A percentile compares a stretch with the other conserved stretches of the same genome.
phyloP scores from a whole-genome alignment of 352 stramenopile genomes.

The Albugo laibachii region DNA sequence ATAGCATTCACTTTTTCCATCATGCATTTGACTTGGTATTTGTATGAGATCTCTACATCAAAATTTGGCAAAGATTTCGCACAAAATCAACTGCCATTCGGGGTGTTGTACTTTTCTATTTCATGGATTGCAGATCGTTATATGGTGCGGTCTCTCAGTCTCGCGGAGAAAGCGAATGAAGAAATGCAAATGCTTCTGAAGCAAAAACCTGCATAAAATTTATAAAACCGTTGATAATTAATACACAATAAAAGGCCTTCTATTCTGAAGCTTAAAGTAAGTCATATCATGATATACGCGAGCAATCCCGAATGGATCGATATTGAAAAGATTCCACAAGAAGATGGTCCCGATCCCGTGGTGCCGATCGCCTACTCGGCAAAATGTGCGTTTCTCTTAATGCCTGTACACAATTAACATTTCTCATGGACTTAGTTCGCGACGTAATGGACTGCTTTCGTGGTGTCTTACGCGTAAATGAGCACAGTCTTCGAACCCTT shows the following conservation, averaged over 20 bases:
- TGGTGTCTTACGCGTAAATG: constrained; percentile 78
- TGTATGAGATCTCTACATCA: constrained; percentile 6
- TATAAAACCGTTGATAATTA: too few species aligned
- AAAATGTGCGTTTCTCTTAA: constrained; percentile 22
- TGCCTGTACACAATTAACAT: not conserved
- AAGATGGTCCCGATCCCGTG: constrained; percentile 58
- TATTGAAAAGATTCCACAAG: constrained; percentile 62
- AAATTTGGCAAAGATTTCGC: constrained; percentile 26
- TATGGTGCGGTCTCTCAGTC: constrained; percentile 47
- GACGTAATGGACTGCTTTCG: constrained; percentile 91
- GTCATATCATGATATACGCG: constrained; percentile 22
- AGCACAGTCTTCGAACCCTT: constrained; percentile 83
- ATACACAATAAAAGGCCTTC: too few species aligned
- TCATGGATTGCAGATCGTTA: constrained; percentile 63
- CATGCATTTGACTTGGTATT: constrained; percentile 51
- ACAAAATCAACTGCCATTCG: constrained; percentile 34
- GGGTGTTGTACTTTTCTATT: constrained; percentile 49
- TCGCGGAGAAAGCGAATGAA: constrained; percentile 37
- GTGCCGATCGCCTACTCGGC: constrained; percentile 61
- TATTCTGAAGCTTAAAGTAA: too few species aligned
- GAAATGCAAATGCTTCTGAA: constrained; percentile 25
- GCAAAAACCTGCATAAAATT: too few species aligned
- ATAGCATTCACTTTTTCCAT: constrained; percentile 48
- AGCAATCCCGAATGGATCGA: constrained; percentile 58
- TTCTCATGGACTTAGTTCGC: constrained; percentile 19